Conservation (phyloP, 1,139 yeast genomes). For the Kodamaea ohmeri region DNA sequence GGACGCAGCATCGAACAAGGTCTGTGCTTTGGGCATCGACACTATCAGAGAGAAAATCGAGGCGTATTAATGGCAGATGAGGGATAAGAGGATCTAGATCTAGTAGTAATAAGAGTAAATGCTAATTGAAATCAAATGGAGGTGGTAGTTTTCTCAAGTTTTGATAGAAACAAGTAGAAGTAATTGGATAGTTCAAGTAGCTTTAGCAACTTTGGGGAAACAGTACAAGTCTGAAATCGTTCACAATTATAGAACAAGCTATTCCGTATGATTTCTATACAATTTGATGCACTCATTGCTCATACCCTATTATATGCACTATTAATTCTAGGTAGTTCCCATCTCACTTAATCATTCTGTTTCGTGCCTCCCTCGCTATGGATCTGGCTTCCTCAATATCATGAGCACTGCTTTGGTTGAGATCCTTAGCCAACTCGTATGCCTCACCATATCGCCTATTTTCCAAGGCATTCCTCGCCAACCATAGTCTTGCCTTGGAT, state of each 20-base stretch:
- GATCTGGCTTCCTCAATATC: conserved; percentile 89
- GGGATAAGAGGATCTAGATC: background rate
- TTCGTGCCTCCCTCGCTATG: conserved; percentile 71
- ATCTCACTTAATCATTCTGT: conserved; percentile 30
- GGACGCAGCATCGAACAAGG: conserved; percentile 16
- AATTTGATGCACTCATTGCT: too few relatives aligned
- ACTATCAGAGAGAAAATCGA: conserved; percentile 8
- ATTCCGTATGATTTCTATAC: too few relatives aligned
- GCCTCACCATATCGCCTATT: conserved; percentile 64
- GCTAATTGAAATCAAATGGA: too few relatives aligned
- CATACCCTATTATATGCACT: too few relatives aligned
- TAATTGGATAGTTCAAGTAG: too few relatives aligned
- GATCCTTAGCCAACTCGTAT: conserved; percentile 67
- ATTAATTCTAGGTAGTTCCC: background rate
- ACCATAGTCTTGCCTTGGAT: conserved; percentile 82
- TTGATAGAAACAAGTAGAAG: too few relatives aligned
- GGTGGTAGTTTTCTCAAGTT: too few relatives aligned
- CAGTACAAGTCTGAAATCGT: too few relatives aligned
- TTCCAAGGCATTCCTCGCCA: conserved; percentile 67
- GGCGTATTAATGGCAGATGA: conserved; percentile 6
- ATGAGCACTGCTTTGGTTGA: conserved; percentile 75
- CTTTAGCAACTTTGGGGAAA: too few relatives aligned
- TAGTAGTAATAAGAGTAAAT: background rate
- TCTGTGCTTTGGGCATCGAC: conserved; percentile 12
- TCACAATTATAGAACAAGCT: too few relatives aligned